Evolutionary conservation across 2,329 filamentous ascomycete species (phyloP).

Genomic region (Colletotrichum tamarilloi): DNA sequence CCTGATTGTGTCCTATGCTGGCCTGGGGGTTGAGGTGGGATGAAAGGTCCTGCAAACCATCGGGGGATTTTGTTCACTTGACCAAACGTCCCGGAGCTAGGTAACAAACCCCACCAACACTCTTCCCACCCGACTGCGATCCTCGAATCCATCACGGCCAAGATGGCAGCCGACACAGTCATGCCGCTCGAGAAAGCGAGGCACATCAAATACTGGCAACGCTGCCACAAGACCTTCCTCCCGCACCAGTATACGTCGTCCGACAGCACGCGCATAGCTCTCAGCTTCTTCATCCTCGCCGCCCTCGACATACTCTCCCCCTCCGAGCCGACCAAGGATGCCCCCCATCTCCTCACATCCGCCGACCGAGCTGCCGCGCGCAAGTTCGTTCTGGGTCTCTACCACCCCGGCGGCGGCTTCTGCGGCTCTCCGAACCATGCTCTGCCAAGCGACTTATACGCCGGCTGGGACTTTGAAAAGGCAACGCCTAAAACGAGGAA

Average conservation of each 20-base stretch:
- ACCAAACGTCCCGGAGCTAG: background rate
- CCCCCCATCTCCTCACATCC: slow-evolving; percentile 59
- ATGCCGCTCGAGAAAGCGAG: slow-evolving; percentile 66
- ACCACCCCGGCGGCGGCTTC: slow-evolving; percentile 89
- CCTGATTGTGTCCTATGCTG: background rate
- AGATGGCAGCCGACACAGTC: slow-evolving; percentile 38
- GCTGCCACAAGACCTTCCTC: slow-evolving; percentile 84
- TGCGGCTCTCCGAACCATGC: slow-evolving; percentile 82
- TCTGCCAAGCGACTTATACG: slow-evolving; percentile 46
- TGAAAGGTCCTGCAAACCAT: background rate
- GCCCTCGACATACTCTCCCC: slow-evolving; percentile 83
- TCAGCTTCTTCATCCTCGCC: slow-evolving; percentile 89
- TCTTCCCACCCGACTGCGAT: background rate
- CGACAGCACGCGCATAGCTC: slow-evolving; percentile 89
- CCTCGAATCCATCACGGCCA: background rate
- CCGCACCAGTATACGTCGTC: slow-evolving; percentile 87
- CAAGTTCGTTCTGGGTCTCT: slow-evolving; percentile 88
- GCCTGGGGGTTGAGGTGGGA: background rate
- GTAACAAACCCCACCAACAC: background rate
- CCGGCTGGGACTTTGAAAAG: slow-evolving; percentile 38
- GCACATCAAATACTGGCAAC: slow-evolving; percentile 93
- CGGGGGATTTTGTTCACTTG: background rate
- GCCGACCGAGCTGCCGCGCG: slow-evolving; percentile 58
- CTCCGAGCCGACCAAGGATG: slow-evolving; percentile 49
- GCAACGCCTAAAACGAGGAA: slow-evolving; percentile 31